These are phyloP conservation scores for Plasmodium cynomolgi DNA, from an alignment of 169 alveolate genomes.

Conservation along the genomic window DNA sequence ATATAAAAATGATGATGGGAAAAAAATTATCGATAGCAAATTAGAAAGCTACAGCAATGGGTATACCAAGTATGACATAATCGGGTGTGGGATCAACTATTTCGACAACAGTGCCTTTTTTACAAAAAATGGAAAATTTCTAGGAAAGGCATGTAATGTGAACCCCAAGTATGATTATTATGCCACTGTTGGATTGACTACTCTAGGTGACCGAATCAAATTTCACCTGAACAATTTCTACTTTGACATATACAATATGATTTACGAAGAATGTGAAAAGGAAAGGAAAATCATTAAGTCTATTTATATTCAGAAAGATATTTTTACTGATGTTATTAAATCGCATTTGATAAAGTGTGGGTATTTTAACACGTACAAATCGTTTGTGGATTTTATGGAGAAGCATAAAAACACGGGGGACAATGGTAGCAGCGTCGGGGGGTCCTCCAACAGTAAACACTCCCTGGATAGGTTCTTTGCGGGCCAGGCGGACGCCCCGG, in stretches of 20 bases:
- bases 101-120: slow-evolving; percentile 81
- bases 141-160: slow-evolving; percentile 77
- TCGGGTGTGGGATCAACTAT: slow-evolving; percentile 88
- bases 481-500: background rate
- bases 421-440: slow-evolving; percentile 31
- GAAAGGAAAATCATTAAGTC: slow-evolving; percentile 72
- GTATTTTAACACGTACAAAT: slow-evolving; percentile 51
- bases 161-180: slow-evolving; percentile 71
- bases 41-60: slow-evolving; percentile 81
- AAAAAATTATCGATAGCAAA: slow-evolving; percentile 75
- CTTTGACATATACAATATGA: slow-evolving; percentile 63
- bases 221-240: slow-evolving; percentile 56
- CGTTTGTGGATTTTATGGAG: slow-evolving; percentile 39
- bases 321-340: slow-evolving; percentile 55
- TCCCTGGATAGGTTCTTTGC: slow-evolving; percentile 3
- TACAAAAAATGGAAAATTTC: slow-evolving; percentile 84
- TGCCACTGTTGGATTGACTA: slow-evolving; percentile 75
- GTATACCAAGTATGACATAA: slow-evolving; percentile 83
- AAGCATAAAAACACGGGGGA: slow-evolving; percentile 35
- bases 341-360: slow-evolving; percentile 72
- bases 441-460: slow-evolving; percentile 19
- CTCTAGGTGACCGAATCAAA: slow-evolving; percentile 57
- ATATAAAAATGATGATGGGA: slow-evolving; percentile 85
- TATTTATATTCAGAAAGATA: slow-evolving; percentile 65
- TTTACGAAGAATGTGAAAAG: slow-evolving; percentile 70